Evolutionary conservation across 2,329 filamentous ascomycete species (phyloP), one percentile per base, ranked within the genome.

Genomic region (Hypoxylon sp.): DNA sequence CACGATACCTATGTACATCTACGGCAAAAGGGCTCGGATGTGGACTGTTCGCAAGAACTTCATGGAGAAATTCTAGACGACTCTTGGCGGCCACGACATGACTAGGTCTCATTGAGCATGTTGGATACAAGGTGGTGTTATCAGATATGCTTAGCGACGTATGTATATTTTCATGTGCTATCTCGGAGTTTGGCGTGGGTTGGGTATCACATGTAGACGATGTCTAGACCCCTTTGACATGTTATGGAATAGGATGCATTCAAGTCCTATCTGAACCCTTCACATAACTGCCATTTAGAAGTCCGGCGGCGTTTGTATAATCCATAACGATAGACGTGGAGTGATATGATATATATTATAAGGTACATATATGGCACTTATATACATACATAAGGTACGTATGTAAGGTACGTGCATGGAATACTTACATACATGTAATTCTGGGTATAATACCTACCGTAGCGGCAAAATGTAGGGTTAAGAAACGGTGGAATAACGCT

Each of bases 1-100:
- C 59, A 92, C 93, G 0, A 90, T 98, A 60, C 95, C 95, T 0
- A 93, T 98, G 91, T 98, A 96, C 78, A 92, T 98, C 19, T 98
- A 89, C 75, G 95, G 95, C 17, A 98, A 98, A 84, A 83, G 94
- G 61, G 90, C 91, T 14, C 85, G 95, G 17, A 97, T 98, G 93
- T 98, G 94, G 95, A 98, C 94, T 0, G 93, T 94, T 10, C 84
- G 92, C 69, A 92, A 86, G 85, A 93, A 92, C 72, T 82, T 97
- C 70, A 94, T 97, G 91, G 93, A 97, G 86, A 92, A 89, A 76
- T 91, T 81, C 63, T 82, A 76, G 69, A 60, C 5, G 10, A 11
- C 6, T 21, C 46, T 36, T 21, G 17, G 7, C 7, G 19, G 38
- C 38, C 38, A 21, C 9, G 17, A 17, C 34, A n/a, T 21, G 11